Conservation (phyloP, 768 basidiomycete species). For the Boletus reticuloceps region DNA sequence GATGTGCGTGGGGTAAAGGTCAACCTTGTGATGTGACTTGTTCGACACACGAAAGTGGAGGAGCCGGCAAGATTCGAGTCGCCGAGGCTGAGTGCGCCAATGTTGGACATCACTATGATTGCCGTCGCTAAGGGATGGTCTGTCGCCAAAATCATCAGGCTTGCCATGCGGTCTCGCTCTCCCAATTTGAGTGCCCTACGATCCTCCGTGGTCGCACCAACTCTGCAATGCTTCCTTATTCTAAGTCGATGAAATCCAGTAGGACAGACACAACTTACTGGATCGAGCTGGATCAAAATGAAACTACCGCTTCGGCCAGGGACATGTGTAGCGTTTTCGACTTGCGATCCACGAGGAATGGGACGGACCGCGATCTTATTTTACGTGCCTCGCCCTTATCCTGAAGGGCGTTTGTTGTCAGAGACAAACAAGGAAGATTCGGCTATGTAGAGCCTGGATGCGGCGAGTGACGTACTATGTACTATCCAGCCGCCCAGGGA, state of each 20-base stretch:
- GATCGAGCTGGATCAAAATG: constrained; percentile 64
- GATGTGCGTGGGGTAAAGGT: too few species aligned
- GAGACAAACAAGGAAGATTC: constrained; percentile 51
- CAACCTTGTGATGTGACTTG: too few species aligned
- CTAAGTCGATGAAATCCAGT: constrained; percentile 7
- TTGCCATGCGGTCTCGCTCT: too few species aligned
- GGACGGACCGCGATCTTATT: constrained; percentile 51
- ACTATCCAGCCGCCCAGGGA: constrained; percentile 40
- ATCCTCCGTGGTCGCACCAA: too few species aligned
- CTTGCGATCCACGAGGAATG: constrained; percentile 61
- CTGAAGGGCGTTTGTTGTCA: constrained; percentile 35
- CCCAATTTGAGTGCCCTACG: too few species aligned
- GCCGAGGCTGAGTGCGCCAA: too few species aligned
- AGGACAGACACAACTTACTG: constrained; percentile 20
- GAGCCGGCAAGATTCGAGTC: too few species aligned
- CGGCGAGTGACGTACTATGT: constrained; percentile 60
- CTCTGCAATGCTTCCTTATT: constrained; percentile 31
- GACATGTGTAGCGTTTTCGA: constrained; percentile 53
- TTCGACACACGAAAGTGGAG: too few species aligned
- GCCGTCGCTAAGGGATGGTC: too few species aligned
- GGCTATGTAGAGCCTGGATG: constrained; percentile 36
- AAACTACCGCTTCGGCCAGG: constrained; percentile 51
- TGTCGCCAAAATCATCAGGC: too few species aligned
- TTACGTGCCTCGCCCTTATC: constrained; percentile 47
- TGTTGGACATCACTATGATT: too few species aligned